Evolutionary conservation across 2,329 filamentous ascomycete species (phyloP), one percentile per base, ranked within the genome.

Genomic region (Pseudocercospora musae): DNA sequence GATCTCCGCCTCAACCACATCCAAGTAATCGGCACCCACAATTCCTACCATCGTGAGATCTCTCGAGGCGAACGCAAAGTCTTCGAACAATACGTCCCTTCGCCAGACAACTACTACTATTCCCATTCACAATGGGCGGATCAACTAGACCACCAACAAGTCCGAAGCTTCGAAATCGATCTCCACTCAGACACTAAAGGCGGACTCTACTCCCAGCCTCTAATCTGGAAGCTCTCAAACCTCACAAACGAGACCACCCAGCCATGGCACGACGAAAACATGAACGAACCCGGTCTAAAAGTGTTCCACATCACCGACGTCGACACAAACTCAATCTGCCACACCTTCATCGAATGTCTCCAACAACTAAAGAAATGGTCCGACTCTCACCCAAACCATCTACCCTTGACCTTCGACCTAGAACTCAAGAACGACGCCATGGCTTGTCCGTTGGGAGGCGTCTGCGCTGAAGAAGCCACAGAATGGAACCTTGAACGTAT

Each of bases 1-100:
- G 57, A 68, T 10, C 69, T 82, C 56, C 80, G 80, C 56, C 78
- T 84, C 73, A 83, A 83, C 69, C 79, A 83, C 52, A 78, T 83
- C 52, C 81, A 83, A 67, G 77, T 83, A 46, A 72, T 82, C 40
- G 81, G 81, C 65, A 81, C 81, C 0, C 81, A 83, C 69, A 83
- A 83, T 70, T 80, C 77, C 64, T 84, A 83, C 70, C 81, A 84
- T 63, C 74, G 78, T 42, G 81, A 83, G 64, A 72, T 79, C 23
- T 73, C 74, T 1, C 72, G 76, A 1, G 71, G 73, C n/a, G 80
- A 82, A 65, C 76, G 77, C 37, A 65, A 72, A 1, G 67, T 76
- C 10, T 78, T 82, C 66, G 73, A 78, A 55, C 65, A 75, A 60
- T 73, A 78, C 23, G 66, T 78, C 2, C 68, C 76, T 4, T 69